phyloP scores from a whole-genome alignment of 2,329 filamentous ascomycete genomes.

The Colletotrichum incanum region DNA sequence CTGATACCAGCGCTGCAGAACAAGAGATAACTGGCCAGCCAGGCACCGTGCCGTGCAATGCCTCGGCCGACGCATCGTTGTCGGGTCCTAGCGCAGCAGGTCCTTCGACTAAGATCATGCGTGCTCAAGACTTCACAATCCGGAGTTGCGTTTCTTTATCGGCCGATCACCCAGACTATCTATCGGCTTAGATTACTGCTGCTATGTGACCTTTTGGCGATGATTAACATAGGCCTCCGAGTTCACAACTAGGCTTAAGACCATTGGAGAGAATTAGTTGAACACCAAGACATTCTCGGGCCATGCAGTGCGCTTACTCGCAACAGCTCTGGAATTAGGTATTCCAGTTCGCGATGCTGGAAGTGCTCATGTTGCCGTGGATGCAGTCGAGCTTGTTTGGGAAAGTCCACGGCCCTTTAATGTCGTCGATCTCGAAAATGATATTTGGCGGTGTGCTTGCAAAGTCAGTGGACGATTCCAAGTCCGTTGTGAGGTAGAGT shows the following conservation, averaged over 20 bases:
- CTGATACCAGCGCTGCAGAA: not conserved
- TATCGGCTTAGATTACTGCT: too few relatives aligned
- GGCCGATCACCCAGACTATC: too few relatives aligned
- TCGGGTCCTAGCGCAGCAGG: not conserved
- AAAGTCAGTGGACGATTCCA: not conserved
- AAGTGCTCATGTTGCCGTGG: constrained; percentile 50
- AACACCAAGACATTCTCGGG: not conserved
- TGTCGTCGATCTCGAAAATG: constrained; percentile 58
- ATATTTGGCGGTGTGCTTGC: constrained; percentile 55
- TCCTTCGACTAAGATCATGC: too few relatives aligned
- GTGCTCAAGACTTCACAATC: too few relatives aligned
- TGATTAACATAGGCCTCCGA: too few relatives aligned
- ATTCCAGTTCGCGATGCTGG: constrained; percentile 47
- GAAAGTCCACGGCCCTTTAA: constrained; percentile 52
- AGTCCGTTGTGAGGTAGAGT: not conserved
- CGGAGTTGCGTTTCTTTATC: too few relatives aligned
- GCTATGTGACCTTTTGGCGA: too few relatives aligned
- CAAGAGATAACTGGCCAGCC: not conserved
- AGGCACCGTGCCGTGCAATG: not conserved
- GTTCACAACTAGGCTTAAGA: constrained; percentile 45
- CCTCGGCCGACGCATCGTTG: not conserved
- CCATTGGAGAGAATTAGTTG: constrained; percentile 6
- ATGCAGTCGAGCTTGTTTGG: constrained; percentile 53
- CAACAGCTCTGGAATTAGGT: constrained; percentile 45
- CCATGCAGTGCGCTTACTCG: constrained; percentile 18